Evolutionary conservation across 78 protist genomes (phyloP).

Genomic region (Creolimax fragrantissima): DNA sequence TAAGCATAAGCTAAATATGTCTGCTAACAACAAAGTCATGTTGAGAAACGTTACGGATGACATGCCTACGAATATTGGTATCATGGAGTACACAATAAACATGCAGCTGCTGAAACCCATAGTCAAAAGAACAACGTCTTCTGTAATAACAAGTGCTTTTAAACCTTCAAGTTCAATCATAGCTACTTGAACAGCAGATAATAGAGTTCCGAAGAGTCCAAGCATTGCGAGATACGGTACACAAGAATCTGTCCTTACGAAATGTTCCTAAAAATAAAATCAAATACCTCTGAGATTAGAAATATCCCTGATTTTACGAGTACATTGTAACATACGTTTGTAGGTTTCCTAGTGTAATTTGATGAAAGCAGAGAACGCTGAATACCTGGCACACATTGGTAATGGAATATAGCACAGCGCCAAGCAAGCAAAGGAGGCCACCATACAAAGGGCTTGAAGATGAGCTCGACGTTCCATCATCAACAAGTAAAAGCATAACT

Average conservation of each 20-base stretch:
- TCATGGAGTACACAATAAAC: constrained; percentile 49
- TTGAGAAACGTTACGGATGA: constrained; percentile 59
- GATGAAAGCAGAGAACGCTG: neutral
- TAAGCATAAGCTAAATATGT: constrained; percentile 45
- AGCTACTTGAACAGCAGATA: neutral
- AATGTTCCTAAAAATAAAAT: too few relatives aligned
- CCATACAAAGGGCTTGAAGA: constrained; percentile 35
- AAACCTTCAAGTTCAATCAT: neutral
- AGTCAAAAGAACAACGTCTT: neutral
- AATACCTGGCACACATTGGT: constrained; percentile 55
- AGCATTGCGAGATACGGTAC: neutral
- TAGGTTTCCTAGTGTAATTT: too few relatives aligned
- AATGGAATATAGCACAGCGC: constrained; percentile 49
- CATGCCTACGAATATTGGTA: constrained; percentile 48
- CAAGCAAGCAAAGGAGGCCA: constrained; percentile 39
- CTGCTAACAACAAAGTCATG: constrained; percentile 67
- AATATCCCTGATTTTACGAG: too few relatives aligned
- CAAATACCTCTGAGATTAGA: too few relatives aligned
- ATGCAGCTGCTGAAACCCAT: constrained; percentile 49
- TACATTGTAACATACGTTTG: too few relatives aligned
- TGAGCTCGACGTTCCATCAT: neutral
- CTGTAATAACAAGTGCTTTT: neutral
- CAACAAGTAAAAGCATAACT: constrained; percentile 37
- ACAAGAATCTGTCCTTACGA: neutral
- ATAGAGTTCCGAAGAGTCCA: neutral